A percentile compares a stretch with the other conserved stretches of the same genome.
Conservation (phyloP, 2,329 filamentous ascomycete genomes). For the Sarocladium kiliense region DNA sequence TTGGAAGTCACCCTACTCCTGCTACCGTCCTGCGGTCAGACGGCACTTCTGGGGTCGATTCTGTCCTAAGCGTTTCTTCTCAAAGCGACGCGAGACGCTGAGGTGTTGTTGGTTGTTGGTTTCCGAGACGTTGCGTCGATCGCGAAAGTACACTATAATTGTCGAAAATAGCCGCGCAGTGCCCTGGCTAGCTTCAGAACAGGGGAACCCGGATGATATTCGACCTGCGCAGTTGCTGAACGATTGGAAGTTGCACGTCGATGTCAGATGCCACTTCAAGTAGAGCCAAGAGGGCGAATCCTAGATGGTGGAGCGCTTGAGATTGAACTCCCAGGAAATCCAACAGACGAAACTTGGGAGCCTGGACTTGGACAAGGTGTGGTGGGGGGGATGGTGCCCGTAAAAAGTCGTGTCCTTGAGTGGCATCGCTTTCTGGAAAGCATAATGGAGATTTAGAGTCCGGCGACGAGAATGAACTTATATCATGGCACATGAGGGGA, state of each 20-base stretch:
- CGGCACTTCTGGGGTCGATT: slow-evolving; percentile 10
- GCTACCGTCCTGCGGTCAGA: slow-evolving; percentile 11
- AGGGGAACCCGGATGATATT: too few relatives aligned
- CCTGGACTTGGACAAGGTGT: not conserved
- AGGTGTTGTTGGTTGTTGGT: not conserved
- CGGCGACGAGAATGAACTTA: not conserved
- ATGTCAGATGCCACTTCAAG: not conserved
- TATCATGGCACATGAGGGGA: not conserved
- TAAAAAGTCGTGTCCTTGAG: not conserved
- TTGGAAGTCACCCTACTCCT: slow-evolving; percentile 10
- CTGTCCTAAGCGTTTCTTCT: not conserved
- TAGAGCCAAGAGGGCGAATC: not conserved
- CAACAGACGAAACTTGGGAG: not conserved
- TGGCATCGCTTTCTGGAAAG: not conserved
- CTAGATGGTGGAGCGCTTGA: not conserved
- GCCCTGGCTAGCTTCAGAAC: not conserved
- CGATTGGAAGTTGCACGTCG: not conserved
- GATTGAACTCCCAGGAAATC: not conserved
- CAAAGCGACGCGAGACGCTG: not conserved
- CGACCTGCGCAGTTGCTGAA: not conserved
- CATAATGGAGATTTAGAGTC: not conserved
- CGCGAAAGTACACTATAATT: not conserved
- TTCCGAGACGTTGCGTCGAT: not conserved
- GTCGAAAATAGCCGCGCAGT: not conserved
- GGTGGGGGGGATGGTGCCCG: not conserved